These are phyloP conservation scores for Coemansia sp. DNA, from an alignment of 192 early-diverging fungal species.

Conservation along the genomic window DNA sequence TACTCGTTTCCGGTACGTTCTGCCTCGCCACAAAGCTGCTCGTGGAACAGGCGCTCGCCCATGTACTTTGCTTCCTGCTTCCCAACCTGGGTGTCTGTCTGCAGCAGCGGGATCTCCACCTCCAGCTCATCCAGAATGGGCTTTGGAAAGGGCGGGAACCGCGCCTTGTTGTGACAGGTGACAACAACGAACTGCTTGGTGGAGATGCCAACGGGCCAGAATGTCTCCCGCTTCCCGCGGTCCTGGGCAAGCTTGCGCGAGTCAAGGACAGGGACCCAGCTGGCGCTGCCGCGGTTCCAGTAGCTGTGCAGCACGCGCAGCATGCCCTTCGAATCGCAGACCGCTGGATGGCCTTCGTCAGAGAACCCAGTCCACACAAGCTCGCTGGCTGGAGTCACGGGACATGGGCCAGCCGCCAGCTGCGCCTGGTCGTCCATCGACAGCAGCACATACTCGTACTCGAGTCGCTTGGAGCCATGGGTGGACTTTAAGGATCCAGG, in stretches of 20 bases:
- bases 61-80: constrained; percentile 57
- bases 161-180: constrained; percentile 56
- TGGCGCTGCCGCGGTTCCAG: constrained; percentile 52
- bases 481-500: constrained; percentile 23
- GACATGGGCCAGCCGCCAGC: constrained; percentile 55
- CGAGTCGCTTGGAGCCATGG: constrained; percentile 17
- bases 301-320: constrained; percentile 71
- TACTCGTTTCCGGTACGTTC: constrained; percentile 39
- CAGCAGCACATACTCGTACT: constrained; percentile 46
- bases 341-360: constrained; percentile 68
- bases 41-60: constrained; percentile 55
- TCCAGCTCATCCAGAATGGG: constrained; percentile 67
- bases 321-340: constrained; percentile 80
- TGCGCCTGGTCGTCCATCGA: constrained; percentile 35
- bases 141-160: constrained; percentile 67
- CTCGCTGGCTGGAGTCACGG: constrained; percentile 61
- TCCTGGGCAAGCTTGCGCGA: constrained; percentile 35
- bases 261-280: constrained; percentile 88
- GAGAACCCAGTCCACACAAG: constrained; percentile 87
- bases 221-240: constrained; percentile 56
- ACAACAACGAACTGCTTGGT: constrained; percentile 71
- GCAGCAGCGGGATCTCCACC: constrained; percentile 66
- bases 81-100: constrained; percentile 49
- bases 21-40: constrained; percentile 62
- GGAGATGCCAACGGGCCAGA: constrained; percentile 87